Evolutionary conservation across 139 green algal species (phyloP), one percentile per base, ranked within the genome.

Genomic region (Pleodorina starrii): DNA sequence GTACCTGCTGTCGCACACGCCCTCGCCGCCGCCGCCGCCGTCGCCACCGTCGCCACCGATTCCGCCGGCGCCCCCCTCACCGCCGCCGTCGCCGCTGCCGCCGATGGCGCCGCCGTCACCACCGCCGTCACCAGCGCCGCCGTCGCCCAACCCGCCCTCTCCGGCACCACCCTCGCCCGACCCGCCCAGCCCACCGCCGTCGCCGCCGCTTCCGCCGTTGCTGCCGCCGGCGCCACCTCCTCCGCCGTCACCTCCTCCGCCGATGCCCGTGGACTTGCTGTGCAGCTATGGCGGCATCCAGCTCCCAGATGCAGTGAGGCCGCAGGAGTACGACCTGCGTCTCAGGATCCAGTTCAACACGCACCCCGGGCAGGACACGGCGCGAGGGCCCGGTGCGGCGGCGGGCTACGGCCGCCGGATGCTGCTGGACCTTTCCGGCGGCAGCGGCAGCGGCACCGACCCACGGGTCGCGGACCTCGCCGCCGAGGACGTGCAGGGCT

Each of bases 321-420:
- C 95, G 0, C 23, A 27, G 5, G 46, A 80, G 6, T 97, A 97
- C 92, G 92, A 92, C 25, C 84, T 97, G 0, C 66, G 72, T 27
- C 86, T 96, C 35, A 32, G 92, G 38, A 74, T 94, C 1, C 9
- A 88, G 21, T 85, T 97, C 48, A 21, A 89, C 38, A 57, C 80
- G n/a, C 78, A 86, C 27, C 79, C 79, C 3, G 76, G 63, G 4
- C 75, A 91, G 0, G 44, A 29, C n/a, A 38, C 71, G 4, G 11
- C 23, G 46, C 32, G 7, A 42, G 40, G 27, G 74, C 25, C 25
- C 32, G 38, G 57, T 36, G 38, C 57, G 57, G 48, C 32, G 14
- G 36, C 48, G 10, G 51, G 21, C 57, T 38, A 51, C 32, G 12
- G 77, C 35, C 51, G 51, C 1, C 16, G 38, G 51, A 1, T 83